Evolutionary conservation across 202 grass and related monocot genomes (phyloP).

Genomic region (Setaria italica): DNA sequence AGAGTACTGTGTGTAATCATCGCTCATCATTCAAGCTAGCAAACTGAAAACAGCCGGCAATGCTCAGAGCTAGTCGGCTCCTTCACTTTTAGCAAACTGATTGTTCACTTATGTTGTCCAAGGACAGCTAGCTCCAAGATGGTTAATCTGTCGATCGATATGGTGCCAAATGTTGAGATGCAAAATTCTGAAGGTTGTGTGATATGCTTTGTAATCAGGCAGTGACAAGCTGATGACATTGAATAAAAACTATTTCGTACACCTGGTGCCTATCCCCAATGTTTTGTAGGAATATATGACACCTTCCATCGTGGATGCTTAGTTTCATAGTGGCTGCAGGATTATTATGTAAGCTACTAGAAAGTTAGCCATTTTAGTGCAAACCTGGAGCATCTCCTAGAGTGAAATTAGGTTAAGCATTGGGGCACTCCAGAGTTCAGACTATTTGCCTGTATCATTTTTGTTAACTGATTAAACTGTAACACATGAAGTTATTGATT

Average conservation of each 20-base stretch:
- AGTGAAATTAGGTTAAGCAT: not conserved
- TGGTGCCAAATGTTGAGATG: not conserved
- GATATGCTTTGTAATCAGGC: not conserved
- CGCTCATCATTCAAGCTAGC: no score
- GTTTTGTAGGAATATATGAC: no score
- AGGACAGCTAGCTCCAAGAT: not conserved
- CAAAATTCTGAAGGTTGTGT: not conserved
- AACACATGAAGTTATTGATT: not conserved
- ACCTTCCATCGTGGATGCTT: no score
- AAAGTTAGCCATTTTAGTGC: not conserved
- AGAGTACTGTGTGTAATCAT: no score
- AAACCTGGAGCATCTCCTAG: not conserved
- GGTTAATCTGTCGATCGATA: not conserved
- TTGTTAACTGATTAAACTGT: not conserved
- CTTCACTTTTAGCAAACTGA: not conserved
- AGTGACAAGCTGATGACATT: no score
- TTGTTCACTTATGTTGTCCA: not conserved
- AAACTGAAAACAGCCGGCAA: no score
- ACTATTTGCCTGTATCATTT: not conserved
- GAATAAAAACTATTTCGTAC: no score
- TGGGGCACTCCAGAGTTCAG: not conserved
- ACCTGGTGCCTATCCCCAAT: no score
- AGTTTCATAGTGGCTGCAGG: no score
- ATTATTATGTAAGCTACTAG: no score
- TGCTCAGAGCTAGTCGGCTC: no score